Evolutionary conservation across 371 early-diverging fungal species (phyloP), one percentile per base, ranked within the genome.

Genomic region (Syncephalastrum racemosum): DNA sequence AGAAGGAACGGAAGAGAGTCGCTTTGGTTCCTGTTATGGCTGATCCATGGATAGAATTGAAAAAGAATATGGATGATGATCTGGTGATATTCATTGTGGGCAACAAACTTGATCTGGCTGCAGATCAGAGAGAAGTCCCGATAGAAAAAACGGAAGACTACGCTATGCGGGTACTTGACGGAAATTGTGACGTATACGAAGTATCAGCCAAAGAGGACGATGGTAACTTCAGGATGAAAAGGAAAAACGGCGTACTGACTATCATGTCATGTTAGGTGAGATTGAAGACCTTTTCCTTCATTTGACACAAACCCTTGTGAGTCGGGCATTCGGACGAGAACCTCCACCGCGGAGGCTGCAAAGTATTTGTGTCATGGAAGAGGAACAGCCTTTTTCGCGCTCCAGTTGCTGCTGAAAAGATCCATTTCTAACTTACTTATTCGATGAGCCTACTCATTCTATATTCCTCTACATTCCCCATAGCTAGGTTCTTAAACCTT

Each of bases 71-170:
- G 75, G 66, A 80, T 31, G 84, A 82, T 46, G 67, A 50, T 49
- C 52, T 79, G 77, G 82, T 86, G 25, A 75, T 87, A 58, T 82
- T 84, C 62, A 73, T 89, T 36, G 87, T 85, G 3, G 89, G 89
- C 45, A 86, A 85, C 73, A 89, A 86, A 64, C 67, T 78, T 54
- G 89, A 89, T 64, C 66, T 88, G 56, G 84, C 79, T 58, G 20
- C 75, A 39, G 6, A 40, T 45, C 64, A 73, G 46, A 71, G 85
- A 45, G 71, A 71, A 53, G 77, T 85, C 6, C 61, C 79, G 6
- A 63, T 77, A 27, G 52, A 70, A 16, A 71, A 71, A 49, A 76
- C 78, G 6, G 53, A 74, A 27, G 75, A 78, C 39, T 85, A 82
- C 43, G 81, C 79, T 22, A 47, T 58, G 43, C 62, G 63, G 40